These are phyloP conservation scores for Nigrospora sphaerica DNA, from an alignment of 2,329 filamentous ascomycete species.

Conservation along the genomic window DNA sequence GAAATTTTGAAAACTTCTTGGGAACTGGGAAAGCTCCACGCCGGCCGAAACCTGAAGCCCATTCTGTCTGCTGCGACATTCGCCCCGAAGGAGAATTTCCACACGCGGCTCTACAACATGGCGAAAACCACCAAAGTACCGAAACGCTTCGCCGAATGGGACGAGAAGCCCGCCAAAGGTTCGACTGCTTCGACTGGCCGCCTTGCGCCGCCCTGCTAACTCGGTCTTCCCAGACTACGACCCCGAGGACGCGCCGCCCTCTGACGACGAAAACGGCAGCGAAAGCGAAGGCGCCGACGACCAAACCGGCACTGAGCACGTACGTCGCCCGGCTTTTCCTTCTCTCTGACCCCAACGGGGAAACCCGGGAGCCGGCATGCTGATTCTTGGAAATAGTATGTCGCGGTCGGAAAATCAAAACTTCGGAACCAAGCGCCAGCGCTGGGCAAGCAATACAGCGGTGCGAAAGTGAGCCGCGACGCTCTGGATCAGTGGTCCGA, in stretches of 20 bases:
- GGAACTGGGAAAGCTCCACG: no score
- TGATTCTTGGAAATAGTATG: conserved; percentile 1
- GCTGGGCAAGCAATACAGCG: conserved; percentile 75
- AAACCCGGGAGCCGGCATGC: not conserved
- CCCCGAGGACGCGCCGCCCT: conserved; percentile 60
- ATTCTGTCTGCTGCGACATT: no score
- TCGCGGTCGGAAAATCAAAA: conserved; percentile 61
- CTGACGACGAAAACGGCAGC: conserved; percentile 47
- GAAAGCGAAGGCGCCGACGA: conserved; percentile 45
- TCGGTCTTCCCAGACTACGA: conserved; percentile 58
- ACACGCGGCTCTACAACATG: conserved; percentile 29
- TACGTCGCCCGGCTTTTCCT: conserved; percentile 34
- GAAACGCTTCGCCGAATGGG: conserved; percentile 54
- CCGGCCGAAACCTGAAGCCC: no score
- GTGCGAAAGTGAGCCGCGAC: conserved; percentile 64
- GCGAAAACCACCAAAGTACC: conserved; percentile 45
- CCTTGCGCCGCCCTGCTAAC: conserved; percentile 7
- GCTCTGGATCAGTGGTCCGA: conserved; percentile 48
- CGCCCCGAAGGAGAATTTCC: no score
- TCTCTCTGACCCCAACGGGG: not conserved
- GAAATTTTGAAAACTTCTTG: conserved; percentile 3
- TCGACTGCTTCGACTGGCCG: conserved; percentile 6
- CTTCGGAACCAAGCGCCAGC: conserved; percentile 62
- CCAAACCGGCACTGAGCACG: conserved; percentile 59
- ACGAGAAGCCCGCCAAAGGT: conserved; percentile 59